Conservation (phyloP, 1,139 yeast species). For the Magnusiomyces sp. region DNA sequence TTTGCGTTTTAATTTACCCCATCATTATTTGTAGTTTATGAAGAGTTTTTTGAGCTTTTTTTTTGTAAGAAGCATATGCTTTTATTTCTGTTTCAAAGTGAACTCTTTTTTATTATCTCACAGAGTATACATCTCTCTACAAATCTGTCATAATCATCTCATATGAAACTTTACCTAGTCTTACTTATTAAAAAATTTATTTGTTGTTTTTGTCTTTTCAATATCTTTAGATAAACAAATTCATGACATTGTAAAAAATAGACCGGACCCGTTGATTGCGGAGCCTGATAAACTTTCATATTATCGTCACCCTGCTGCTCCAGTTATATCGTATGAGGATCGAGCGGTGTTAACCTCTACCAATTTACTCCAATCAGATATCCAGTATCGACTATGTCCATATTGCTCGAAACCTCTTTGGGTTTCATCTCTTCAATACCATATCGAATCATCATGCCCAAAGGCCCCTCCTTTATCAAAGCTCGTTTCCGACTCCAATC, state of each 20-base stretch:
- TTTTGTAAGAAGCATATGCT: too few relatives aligned
- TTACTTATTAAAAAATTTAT: background rate
- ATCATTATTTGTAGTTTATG: background rate
- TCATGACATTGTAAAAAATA: background rate
- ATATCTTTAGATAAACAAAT: slow-evolving; percentile 3
- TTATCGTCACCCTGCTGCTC: slow-evolving; percentile 11
- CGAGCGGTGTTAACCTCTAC: slow-evolving; percentile 9
- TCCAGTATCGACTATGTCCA: slow-evolving; percentile 27
- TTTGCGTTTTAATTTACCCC: too few relatives aligned
- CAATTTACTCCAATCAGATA: slow-evolving; percentile 20
- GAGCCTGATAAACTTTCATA: background rate
- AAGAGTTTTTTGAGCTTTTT: slow-evolving; percentile 3
- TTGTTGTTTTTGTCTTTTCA: background rate
- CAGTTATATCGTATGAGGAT: slow-evolving; percentile 12
- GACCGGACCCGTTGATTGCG: background rate
- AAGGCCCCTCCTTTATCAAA: slow-evolving; percentile 9
- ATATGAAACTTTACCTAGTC: background rate
- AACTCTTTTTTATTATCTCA: too few relatives aligned
- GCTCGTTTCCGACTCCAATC: background rate
- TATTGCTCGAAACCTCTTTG: slow-evolving; percentile 29
- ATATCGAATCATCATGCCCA: slow-evolving; percentile 19
- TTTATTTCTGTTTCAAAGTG: too few relatives aligned
- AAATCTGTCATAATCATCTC: background rate
- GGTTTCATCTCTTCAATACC: slow-evolving; percentile 21
- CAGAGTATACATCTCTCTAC: background rate